Evolutionary conservation across 2,329 filamentous ascomycete species (phyloP).

Genomic region (Aschersonia sp.): DNA sequence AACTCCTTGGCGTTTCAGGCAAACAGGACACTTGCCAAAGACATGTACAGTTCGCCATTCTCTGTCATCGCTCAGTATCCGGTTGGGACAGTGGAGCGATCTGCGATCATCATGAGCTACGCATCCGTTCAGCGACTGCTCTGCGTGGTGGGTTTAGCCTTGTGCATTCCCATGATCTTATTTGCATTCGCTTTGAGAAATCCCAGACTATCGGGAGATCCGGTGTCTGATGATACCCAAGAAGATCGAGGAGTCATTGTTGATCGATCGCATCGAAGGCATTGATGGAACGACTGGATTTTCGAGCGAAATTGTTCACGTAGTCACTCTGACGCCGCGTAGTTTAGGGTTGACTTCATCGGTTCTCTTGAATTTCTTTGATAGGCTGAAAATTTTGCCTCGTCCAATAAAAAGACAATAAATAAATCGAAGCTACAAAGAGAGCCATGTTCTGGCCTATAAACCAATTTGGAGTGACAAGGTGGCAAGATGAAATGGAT

Average conservation of each 20-base stretch:
- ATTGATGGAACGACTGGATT: too few species aligned
- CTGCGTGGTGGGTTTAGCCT: slow-evolving; percentile 27
- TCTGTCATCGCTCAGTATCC: slow-evolving; percentile 16
- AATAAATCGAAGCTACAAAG: too few species aligned
- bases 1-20: slow-evolving; percentile 18
- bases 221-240: not conserved
- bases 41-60: slow-evolving; percentile 23
- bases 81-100: slow-evolving; percentile 27
- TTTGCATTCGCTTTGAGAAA: slow-evolving; percentile 28
- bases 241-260: not conserved
- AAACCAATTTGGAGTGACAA: too few species aligned
- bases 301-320: too few species aligned
- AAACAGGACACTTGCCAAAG: slow-evolving; percentile 18
- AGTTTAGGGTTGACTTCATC: too few species aligned
- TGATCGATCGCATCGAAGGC: too few species aligned
- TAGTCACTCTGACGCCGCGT: too few species aligned
- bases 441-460: too few species aligned
- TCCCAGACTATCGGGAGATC: slow-evolving; percentile 22
- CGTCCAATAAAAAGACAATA: too few species aligned
- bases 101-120: slow-evolving; percentile 29
- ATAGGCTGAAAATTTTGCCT: too few species aligned
- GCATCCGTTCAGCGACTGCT: slow-evolving; percentile 28
- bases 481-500: too few species aligned
- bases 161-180: slow-evolving; percentile 30
- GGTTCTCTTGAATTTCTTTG: too few species aligned